These are phyloP conservation scores for Verticillium longisporum DNA, from an alignment of 2,329 filamentous ascomycete genomes.

Conservation along the genomic window DNA sequence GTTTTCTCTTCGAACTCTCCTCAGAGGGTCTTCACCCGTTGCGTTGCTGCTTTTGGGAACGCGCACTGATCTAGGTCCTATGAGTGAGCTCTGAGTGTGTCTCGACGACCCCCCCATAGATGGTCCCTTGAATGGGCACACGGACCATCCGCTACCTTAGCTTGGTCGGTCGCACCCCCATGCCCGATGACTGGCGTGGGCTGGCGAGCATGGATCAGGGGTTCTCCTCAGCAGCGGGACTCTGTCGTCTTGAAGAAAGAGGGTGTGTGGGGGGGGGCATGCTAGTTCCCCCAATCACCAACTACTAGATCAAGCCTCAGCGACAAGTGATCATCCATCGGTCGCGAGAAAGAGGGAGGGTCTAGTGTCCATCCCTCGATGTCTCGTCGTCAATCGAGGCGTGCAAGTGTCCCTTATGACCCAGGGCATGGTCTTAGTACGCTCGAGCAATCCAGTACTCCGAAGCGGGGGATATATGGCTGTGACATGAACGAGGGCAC, in stretches of 20 bases:
- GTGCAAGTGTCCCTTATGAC: neutral
- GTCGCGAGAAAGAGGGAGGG: neutral
- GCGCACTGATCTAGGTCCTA: too few relatives aligned
- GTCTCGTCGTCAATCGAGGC: neutral
- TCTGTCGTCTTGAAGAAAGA: constrained; percentile 4
- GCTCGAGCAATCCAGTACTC: neutral
- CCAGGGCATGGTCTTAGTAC: neutral
- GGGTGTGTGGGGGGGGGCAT: constrained; percentile 1
- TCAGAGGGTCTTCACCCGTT: neutral
- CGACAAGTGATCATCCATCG: neutral
- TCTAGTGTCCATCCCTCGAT: neutral
- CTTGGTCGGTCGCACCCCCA: neutral
- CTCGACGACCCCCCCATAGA: neutral
- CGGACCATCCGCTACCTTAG: neutral
- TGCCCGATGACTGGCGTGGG: neutral
- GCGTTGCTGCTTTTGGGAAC: neutral
- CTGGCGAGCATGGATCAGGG: neutral
- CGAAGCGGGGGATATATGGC: neutral
- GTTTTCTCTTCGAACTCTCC: neutral
- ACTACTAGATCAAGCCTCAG: neutral
- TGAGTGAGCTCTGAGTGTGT: neutral
- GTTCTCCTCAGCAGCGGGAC: neutral
- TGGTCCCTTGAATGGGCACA: neutral
- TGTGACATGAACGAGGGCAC: neutral
- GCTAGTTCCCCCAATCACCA: neutral